Evolutionary conservation across 345 rosid genomes (phyloP), one percentile per base, ranked within the genome.

Genomic region (Sapria himalayana): DNA sequence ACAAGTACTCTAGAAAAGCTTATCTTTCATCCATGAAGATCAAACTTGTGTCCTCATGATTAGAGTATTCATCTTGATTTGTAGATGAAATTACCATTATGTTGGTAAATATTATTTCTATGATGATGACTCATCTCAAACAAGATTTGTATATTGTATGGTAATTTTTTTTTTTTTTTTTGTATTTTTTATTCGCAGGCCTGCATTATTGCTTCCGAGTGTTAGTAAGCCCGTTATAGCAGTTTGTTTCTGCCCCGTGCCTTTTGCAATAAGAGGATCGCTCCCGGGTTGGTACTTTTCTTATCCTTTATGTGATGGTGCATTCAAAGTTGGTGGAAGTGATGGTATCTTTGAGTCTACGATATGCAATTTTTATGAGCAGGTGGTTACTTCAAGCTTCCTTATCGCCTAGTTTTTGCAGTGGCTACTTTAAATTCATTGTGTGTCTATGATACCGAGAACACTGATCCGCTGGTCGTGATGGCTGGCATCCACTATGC

Each of bases 401-500:
- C 95, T 53, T 58, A 82, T 48, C 93, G 95, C 40, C 61, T 89
- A 33, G 41, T 79, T 46, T 89, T 89, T 65, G 98, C 98, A 1
- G 62, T 79, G 46, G 98, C 93, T 15, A 89, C 85, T 25, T 54
- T 82, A 51, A 82, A 82, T 57, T 89, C 98, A 12, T 63, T 89
- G 44, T 89, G 82, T 53, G 70, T 89, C 47, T 89, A 82, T 40
- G 95, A 89, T 59, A 89, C 95, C 2, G 81, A 79, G 51, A 66
- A 77, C 60, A 63, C 61, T 29, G 50, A 70, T 21, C 95, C 86
- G 9, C 59, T 76, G 43, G 78, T 81, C 46, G 49, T 89, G 41
- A 62, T 79, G 40, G 95, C 84, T 18, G 95, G 95, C 41, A 75
- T 89, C 59, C 98, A 89, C 59, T 89, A 82, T 43, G 95, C 98